phyloP scores from a whole-genome alignment of 176 grass and related monocot genomes.

The Rhynchospora breviuscula region DNA sequence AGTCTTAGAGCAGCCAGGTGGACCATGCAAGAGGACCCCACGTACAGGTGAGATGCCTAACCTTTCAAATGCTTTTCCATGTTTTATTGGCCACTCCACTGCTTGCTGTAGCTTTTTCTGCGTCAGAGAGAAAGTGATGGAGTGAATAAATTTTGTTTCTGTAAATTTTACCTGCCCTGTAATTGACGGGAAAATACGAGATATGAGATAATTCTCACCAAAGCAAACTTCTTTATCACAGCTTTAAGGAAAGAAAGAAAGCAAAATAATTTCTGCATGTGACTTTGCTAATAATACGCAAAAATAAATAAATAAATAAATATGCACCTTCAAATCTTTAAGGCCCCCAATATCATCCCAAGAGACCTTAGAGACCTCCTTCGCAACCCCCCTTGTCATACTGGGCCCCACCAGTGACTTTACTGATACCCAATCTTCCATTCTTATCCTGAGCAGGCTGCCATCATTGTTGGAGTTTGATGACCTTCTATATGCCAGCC shows the following conservation, averaged over 20 bases:
- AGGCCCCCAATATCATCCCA: conserved; percentile 97
- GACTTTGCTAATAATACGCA: not conserved
- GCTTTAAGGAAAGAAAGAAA: conserved; percentile 16
- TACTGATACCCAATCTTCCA: conserved; percentile 72
- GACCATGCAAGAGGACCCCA: conserved; percentile 83
- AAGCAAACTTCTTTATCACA: not conserved
- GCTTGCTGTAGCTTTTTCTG: conserved; percentile 84
- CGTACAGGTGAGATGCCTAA: conserved; percentile 79
- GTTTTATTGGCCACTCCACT: conserved; percentile 90
- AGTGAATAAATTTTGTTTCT: not conserved
- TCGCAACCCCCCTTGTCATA: conserved; percentile 70
- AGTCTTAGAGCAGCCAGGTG: conserved; percentile 89
- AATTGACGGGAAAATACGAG: not conserved
- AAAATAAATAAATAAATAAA: no score
- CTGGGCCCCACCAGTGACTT: conserved; percentile 55
- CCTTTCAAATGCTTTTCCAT: conserved; percentile 60
- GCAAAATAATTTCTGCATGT: conserved; percentile 14
- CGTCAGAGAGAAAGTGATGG: not conserved
- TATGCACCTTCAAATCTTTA: conserved; percentile 68
- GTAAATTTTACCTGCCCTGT: not conserved
- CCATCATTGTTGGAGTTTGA: conserved; percentile 22
- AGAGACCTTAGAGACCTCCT: conserved; percentile 60
- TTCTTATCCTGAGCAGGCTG: conserved; percentile 32
- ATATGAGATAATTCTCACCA: not conserved
- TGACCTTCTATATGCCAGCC: conserved; percentile 48